Conservation (phyloP, 2,329 filamentous ascomycete species). For the Metarhizium album region DNA sequence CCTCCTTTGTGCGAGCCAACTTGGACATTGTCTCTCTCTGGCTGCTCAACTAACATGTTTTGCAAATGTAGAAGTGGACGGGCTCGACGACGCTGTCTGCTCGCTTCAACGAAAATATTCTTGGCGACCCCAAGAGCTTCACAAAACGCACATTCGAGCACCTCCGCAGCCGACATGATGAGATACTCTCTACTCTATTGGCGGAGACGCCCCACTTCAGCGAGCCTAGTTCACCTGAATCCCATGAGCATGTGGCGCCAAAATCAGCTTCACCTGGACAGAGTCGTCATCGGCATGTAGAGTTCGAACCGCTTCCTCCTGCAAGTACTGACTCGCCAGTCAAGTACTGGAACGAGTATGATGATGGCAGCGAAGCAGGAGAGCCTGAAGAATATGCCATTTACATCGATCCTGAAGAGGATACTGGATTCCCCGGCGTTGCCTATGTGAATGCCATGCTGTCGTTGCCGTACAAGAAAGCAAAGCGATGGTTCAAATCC, state of each 20-base stretch:
- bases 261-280: background rate
- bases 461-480: constrained; percentile 37
- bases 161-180: constrained; percentile 40
- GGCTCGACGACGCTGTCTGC: constrained; percentile 53
- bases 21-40: background rate
- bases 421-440: constrained; percentile 50
- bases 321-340: constrained; percentile 18
- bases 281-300: constrained; percentile 10
- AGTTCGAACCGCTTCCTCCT: constrained; percentile 22
- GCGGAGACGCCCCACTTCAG: constrained; percentile 30
- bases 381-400: constrained; percentile 57
- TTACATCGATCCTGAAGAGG: constrained; percentile 61
- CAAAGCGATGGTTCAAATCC: constrained; percentile 38
- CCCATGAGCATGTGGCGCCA: constrained; percentile 14
- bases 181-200: constrained; percentile 36
- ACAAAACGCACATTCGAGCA: constrained; percentile 52
- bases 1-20: background rate
- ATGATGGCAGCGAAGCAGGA: constrained; percentile 61
- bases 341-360: constrained; percentile 80
- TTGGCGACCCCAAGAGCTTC: constrained; percentile 60
- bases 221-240: constrained; percentile 28
- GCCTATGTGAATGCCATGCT: constrained; percentile 45
- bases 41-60: constrained; percentile 5
- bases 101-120: constrained; percentile 56
- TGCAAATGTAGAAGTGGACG: constrained; percentile 59